Percentiles rank a stretch among this genome's conserved stretches.
These are phyloP conservation scores for Ustilago curta DNA, from an alignment of 1,284 basidiomycete genomes.

Conservation along the genomic window DNA sequence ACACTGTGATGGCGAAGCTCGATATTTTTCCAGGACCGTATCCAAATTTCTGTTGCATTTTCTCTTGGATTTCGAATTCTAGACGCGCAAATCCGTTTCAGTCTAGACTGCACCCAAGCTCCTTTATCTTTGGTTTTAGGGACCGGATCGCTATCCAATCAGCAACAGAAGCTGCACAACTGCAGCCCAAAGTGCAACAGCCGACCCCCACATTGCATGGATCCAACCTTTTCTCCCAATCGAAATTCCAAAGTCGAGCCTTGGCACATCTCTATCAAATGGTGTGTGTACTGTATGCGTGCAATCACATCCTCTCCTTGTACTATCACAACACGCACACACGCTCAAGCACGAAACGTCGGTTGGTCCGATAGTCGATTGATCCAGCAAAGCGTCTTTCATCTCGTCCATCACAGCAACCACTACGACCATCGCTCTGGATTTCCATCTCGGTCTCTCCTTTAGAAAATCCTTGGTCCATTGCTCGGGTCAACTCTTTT, in stretches of 20 bases:
- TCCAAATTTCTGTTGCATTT: neutral
- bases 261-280: neutral
- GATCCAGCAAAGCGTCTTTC: neutral
- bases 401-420: neutral
- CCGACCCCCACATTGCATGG: too few species aligned
- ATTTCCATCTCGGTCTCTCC: neutral
- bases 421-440: neutral
- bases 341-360: neutral
- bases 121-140: conserved; percentile 2
- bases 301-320: neutral
- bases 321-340: neutral
- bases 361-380: conserved; percentile 6
- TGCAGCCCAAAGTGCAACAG: neutral
- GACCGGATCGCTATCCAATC: conserved; percentile 20
- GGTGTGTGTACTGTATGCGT: neutral
- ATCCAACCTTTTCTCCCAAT: too few species aligned
- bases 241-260: conserved; percentile 4
- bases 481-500: too few species aligned
- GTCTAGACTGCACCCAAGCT: neutral
- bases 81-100: neutral
- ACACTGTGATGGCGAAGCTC: neutral
- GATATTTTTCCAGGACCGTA: neutral
- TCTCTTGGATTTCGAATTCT: neutral
- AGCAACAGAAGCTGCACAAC: conserved; percentile 3
- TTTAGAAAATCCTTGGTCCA: too few species aligned